Evolutionary conservation across 2,329 filamentous ascomycete species (phyloP).

Genomic region (Trichophyton simii): DNA sequence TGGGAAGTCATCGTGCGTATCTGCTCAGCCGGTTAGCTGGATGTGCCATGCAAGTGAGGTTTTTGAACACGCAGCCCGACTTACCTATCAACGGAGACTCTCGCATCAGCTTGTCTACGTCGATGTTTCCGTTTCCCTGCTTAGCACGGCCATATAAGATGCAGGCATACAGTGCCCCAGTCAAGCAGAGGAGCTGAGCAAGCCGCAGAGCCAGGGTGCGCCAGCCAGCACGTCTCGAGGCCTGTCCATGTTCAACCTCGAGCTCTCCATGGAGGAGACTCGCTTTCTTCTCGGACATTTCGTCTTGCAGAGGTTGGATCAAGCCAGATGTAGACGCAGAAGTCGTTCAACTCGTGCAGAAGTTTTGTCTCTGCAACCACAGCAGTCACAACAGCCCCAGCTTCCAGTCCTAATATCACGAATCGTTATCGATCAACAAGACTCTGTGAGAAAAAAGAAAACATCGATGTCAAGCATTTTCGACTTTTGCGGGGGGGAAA

Average conservation of each 20-base stretch:
- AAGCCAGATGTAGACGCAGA: too few species aligned
- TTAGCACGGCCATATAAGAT: not conserved
- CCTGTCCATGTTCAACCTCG: not conserved
- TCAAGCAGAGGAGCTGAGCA: not conserved
- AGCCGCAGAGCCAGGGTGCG: not conserved
- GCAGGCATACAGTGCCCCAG: not conserved
- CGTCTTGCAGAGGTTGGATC: not conserved
- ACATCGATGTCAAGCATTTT: too few species aligned
- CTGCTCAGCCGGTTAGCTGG: conserved; percentile 34
- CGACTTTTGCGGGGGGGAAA: too few species aligned
- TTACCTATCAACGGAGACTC: conserved; percentile 1
- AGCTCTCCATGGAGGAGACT: not conserved
- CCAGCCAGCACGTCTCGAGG: not conserved
- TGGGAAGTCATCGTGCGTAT: conserved; percentile 82
- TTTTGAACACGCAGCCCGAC: not conserved
- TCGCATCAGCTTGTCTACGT: not conserved
- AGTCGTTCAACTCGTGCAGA: too few species aligned
- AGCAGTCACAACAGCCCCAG: too few species aligned
- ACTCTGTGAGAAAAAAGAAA: too few species aligned
- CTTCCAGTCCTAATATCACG: too few species aligned
- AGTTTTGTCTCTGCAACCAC: too few species aligned
- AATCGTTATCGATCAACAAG: too few species aligned
- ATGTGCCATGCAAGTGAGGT: not conserved
- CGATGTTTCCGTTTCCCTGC: not conserved
- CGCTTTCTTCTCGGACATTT: not conserved